Conservation (phyloP, 2,329 filamentous ascomycete genomes). For the Clathrospora elynae region DNA sequence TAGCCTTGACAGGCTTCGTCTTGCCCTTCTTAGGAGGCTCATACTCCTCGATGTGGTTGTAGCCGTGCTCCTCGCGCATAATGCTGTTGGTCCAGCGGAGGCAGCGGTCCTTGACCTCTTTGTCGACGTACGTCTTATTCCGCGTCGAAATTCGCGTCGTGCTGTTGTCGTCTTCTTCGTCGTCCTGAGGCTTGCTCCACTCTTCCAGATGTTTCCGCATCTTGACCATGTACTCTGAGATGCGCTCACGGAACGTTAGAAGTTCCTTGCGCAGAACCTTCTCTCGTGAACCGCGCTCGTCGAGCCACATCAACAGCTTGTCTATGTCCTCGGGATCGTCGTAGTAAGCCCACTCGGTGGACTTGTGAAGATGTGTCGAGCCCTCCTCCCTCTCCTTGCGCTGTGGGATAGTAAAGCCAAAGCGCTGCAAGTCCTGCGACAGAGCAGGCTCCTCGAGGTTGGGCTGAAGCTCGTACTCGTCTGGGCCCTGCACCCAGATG, state of each 20-base stretch:
- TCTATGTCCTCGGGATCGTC: slow-evolving; percentile 80
- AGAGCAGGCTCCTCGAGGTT: slow-evolving; percentile 63
- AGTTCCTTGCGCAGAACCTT: slow-evolving; percentile 87
- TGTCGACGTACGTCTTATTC: slow-evolving; percentile 63
- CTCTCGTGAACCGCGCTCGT: slow-evolving; percentile 84
- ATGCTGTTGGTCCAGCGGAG: slow-evolving; percentile 69
- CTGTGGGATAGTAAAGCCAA: slow-evolving; percentile 81
- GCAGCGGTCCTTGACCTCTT: slow-evolving; percentile 62
- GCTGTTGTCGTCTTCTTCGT: slow-evolving; percentile 53
- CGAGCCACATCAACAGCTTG: slow-evolving; percentile 82
- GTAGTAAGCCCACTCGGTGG: slow-evolving; percentile 88
- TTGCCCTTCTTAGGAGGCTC: slow-evolving; percentile 57
- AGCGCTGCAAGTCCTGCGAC: slow-evolving; percentile 75
- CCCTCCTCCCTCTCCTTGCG: slow-evolving; percentile 88
- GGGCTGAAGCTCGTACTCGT: slow-evolving; percentile 74
- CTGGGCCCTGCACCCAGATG: slow-evolving; percentile 94
- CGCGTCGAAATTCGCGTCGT: slow-evolving; percentile 65
- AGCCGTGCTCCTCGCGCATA: slow-evolving; percentile 62
- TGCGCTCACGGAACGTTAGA: slow-evolving; percentile 73
- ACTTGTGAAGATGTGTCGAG: slow-evolving; percentile 73
- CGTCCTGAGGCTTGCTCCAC: slow-evolving; percentile 56
- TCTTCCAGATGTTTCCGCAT: slow-evolving; percentile 73
- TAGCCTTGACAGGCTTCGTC: slow-evolving; percentile 41
- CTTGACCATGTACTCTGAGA: slow-evolving; percentile 78
- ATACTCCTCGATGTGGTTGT: slow-evolving; percentile 62